Conservation (phyloP, 129 eudicot genomes). For the Flaveria ramosissima region DNA sequence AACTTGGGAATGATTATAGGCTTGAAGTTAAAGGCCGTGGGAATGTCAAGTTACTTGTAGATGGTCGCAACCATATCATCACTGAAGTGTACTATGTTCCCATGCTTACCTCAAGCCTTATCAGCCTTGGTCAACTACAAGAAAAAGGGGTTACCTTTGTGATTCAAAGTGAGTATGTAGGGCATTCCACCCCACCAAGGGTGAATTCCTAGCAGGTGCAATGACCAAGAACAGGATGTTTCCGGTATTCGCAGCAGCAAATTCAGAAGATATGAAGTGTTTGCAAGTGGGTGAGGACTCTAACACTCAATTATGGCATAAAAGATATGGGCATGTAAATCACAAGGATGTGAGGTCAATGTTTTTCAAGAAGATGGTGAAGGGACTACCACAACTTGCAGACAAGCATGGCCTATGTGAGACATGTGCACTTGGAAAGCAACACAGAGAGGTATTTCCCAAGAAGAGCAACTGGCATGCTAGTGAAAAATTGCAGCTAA, state of each 20-base stretch:
- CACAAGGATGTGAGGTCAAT: background rate
- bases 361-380: background rate
- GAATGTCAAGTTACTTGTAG: no score
- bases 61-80: no score
- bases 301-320: background rate
- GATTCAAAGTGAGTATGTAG: background rate
- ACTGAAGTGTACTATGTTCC: no score
- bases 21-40: no score
- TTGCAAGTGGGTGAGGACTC: background rate
- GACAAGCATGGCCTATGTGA: background rate
- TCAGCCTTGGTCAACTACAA: background rate
- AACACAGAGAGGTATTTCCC: background rate
- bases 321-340: background rate
- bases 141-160: background rate
- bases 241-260: background rate
- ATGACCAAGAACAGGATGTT: background rate
- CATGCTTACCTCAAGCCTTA: no score
- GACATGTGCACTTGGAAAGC: background rate
- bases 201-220: background rate
- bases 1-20: background rate
- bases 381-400: background rate
- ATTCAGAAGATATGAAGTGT: background rate
- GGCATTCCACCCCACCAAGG: background rate
- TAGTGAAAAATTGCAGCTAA: no score
- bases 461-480: background rate